These are phyloP conservation scores for Serpula lacrymans DNA, from an alignment of 768 basidiomycete species.

Conservation along the genomic window DNA sequence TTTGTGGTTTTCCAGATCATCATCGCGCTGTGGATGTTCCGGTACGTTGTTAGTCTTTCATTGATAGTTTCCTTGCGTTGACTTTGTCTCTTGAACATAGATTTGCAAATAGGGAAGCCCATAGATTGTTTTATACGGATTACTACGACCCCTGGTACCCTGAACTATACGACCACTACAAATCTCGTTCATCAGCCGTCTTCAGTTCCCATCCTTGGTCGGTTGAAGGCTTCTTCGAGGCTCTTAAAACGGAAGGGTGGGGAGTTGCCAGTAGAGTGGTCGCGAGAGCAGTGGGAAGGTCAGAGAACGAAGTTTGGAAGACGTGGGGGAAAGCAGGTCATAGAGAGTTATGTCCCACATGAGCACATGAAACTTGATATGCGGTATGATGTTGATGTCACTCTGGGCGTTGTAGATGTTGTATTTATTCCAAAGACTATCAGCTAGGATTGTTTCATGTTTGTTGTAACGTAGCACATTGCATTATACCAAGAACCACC, in stretches of 20 bases:
- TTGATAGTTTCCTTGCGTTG: neutral
- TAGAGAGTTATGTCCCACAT: too few relatives aligned
- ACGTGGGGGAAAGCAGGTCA: constrained; percentile 38
- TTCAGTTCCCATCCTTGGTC: constrained; percentile 37
- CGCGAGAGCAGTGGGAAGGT: constrained; percentile 35
- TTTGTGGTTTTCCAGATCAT: constrained; percentile 52
- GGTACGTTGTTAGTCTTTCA: constrained; percentile 36
- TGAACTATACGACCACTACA: constrained; percentile 58
- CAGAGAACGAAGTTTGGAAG: constrained; percentile 42
- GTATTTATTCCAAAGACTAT: too few relatives aligned
- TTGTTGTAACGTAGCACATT: too few relatives aligned
- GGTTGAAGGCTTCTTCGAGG: constrained; percentile 32
- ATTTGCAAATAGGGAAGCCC: constrained; percentile 46
- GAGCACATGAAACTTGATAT: too few relatives aligned
- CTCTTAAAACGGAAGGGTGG: constrained; percentile 40
- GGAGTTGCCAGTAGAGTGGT: constrained; percentile 33
- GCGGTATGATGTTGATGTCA: too few relatives aligned
- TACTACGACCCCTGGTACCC: constrained; percentile 80
- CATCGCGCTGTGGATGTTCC: constrained; percentile 51
- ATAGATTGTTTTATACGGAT: constrained; percentile 61
- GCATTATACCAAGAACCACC: too few relatives aligned
- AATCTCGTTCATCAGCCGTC: constrained; percentile 27
- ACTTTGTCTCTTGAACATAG: constrained; percentile 20
- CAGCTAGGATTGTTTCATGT: too few relatives aligned
- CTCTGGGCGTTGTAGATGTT: too few relatives aligned